Evolutionary conservation across 2,329 filamentous ascomycete genomes (phyloP), one percentile per base, ranked within the genome.

Genomic region (Aphanoascus verrucosus): DNA sequence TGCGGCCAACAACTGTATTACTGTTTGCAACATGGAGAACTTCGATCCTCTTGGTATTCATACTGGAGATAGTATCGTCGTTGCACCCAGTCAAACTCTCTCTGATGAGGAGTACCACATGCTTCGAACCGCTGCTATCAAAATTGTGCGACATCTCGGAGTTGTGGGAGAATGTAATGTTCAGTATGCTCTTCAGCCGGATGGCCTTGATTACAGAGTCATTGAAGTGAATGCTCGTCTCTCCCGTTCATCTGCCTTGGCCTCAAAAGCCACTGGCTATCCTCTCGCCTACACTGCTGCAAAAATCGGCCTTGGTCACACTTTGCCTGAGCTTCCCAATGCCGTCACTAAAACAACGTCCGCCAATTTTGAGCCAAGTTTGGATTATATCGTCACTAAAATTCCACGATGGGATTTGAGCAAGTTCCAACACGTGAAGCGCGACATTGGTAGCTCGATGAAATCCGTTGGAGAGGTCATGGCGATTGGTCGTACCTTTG

Each of bases 101-200:
- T 94, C 87, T 65, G 93, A 98, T 64, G 93, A 97, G 76, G 93
- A 98, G 72, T 98, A 97, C 71, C 90, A 98, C 77, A 97, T 98
- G 93, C 87, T 98, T 62, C 88, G 93, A 64, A 88, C 89, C 41
- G 90, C 93, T 58, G 88, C 93, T 45, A 96, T 97, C 77, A 97
- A 97, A 79, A 96, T 98, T 65, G 87, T 98, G 64, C 86, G 93
- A 59, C 93, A 98, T 72, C 79, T 98, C 60, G 91, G 91, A 61
- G 93, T 98, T 49, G 91, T 97, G 46, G 93, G 93, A 70, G 93
- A 98, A 76, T 98, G 93, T 74, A 98, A 98, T 70, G 90, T 96
- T 34, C 91, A 97, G 73, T 98, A 98, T 71, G 90, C 90, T 59
- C 81, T 98, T 58, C 89, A 96, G 72, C 93, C 93, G 14, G 90